Conservation (phyloP, 768 basidiomycete species). For the Crepidotus variabilis region DNA sequence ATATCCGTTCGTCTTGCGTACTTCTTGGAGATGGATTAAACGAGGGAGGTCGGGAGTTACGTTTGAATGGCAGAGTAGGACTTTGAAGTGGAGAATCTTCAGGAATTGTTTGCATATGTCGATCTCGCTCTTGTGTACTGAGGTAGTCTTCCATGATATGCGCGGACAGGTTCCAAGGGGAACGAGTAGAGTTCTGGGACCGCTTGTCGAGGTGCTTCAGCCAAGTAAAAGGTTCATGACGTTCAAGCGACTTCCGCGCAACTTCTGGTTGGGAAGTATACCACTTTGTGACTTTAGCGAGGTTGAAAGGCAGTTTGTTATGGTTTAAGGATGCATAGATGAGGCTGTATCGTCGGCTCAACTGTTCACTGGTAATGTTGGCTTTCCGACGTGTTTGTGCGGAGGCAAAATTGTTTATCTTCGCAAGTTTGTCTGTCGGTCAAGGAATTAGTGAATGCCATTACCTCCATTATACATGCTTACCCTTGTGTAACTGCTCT, state of each 20-base stretch:
- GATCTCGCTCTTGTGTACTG: slow-evolving; percentile 32
- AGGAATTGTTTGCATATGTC: slow-evolving; percentile 40
- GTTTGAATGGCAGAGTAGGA: slow-evolving; percentile 14
- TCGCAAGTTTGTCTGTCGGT: slow-evolving; percentile 50
- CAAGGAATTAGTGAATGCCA: neutral
- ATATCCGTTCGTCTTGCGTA: slow-evolving; percentile 42
- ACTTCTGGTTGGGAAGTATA: slow-evolving; percentile 44
- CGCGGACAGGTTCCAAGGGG: slow-evolving; percentile 65
- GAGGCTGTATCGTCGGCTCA: slow-evolving; percentile 61
- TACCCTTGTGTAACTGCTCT: slow-evolving; percentile 55
- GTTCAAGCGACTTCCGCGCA: slow-evolving; percentile 52
- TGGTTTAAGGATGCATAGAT: slow-evolving; percentile 36
- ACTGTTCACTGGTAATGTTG: slow-evolving; percentile 58
- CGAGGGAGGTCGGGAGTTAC: slow-evolving; percentile 18
- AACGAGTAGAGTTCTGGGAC: slow-evolving; percentile 28
- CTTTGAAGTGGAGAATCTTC: slow-evolving; percentile 29
- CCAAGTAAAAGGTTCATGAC: slow-evolving; percentile 72
- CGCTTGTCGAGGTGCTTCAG: slow-evolving; percentile 60
- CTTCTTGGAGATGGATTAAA: slow-evolving; percentile 20
- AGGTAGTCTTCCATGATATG: slow-evolving; percentile 66
- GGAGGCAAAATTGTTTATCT: slow-evolving; percentile 46
- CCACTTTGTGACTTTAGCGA: slow-evolving; percentile 57
- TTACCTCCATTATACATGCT: slow-evolving; percentile 6
- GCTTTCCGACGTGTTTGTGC: slow-evolving; percentile 61
- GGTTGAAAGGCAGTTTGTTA: slow-evolving; percentile 32